phyloP scores from a whole-genome alignment of 1,284 basidiomycete species.

The Flammula alnicola region DNA sequence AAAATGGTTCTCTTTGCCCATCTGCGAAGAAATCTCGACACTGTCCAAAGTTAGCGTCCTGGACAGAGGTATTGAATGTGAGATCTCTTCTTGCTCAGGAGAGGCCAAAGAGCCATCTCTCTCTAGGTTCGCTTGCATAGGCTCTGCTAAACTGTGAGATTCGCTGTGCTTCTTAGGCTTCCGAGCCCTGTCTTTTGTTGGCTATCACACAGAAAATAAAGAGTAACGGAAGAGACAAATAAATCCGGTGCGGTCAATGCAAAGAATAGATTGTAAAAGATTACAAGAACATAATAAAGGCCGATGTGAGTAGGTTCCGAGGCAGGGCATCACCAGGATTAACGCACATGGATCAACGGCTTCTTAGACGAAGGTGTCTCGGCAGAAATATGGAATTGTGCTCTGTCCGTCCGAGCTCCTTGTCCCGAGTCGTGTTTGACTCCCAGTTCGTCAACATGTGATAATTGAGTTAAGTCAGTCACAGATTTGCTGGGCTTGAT shows the following conservation, averaged over 20 bases:
- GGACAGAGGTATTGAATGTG: background rate
- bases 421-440: slow-evolving; percentile 39
- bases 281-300: slow-evolving; percentile 33
- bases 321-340: slow-evolving; percentile 61
- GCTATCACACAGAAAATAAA: slow-evolving; percentile 46
- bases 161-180: slow-evolving; percentile 55
- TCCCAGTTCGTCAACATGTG: slow-evolving; percentile 63
- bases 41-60: background rate
- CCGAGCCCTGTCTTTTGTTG: slow-evolving; percentile 70
- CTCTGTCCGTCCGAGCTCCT: slow-evolving; percentile 18
- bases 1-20: background rate
- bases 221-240: slow-evolving; percentile 37
- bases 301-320: slow-evolving; percentile 44
- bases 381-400: slow-evolving; percentile 33
- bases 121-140: background rate
- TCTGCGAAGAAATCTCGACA: background rate
- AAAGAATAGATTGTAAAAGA: slow-evolving; percentile 32
- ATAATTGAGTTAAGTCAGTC: slow-evolving; percentile 28
- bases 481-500: slow-evolving; percentile 41
- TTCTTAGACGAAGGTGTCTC: slow-evolving; percentile 53
- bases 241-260: slow-evolving; percentile 35
- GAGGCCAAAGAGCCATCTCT: background rate
- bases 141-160: background rate
- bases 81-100: background rate
- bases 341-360: slow-evolving; percentile 83